phyloP scores from a whole-genome alignment of 2,329 filamentous ascomycete genomes.

The Penicillium sp. region DNA sequence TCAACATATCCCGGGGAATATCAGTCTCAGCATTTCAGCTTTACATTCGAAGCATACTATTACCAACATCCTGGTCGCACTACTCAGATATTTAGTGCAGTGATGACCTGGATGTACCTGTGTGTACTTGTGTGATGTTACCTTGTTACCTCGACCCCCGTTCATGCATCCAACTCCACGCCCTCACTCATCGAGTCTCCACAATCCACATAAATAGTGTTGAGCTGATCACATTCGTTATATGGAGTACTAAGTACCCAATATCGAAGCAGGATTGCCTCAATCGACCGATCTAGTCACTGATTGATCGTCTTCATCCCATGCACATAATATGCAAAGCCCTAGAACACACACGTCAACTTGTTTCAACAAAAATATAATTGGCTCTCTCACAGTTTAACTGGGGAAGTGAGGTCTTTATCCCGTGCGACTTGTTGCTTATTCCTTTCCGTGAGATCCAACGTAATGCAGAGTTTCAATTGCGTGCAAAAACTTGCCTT shows the following conservation, averaged over 20 bases:
- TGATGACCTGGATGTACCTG: not conserved
- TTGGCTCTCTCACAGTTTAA: not conserved
- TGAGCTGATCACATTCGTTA: not conserved
- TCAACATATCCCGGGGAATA: not conserved
- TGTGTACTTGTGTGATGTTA: not conserved
- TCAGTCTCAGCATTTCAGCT: not conserved
- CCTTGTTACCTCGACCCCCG: not conserved
- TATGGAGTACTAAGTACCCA: not conserved
- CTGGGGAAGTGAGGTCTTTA: not conserved
- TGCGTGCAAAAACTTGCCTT: slow-evolving; percentile 1
- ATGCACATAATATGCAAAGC: not conserved
- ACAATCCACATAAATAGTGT: not conserved
- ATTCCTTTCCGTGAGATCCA: slow-evolving; percentile 6
- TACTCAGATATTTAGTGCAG: not conserved
- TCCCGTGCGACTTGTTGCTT: slow-evolving; percentile 6
- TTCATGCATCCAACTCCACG: not conserved
- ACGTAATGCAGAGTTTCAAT: slow-evolving; percentile 10
- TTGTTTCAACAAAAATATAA: not conserved
- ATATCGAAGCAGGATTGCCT: not conserved
- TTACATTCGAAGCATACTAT: not conserved
- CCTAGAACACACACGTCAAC: not conserved
- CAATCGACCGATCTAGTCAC: not conserved
- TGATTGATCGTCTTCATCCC: not conserved
- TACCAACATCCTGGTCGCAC: not conserved
- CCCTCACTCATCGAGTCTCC: not conserved